These are phyloP conservation scores for Peronospora farinosa DNA, from an alignment of 352 stramenopile genomes.

Conservation along the genomic window DNA sequence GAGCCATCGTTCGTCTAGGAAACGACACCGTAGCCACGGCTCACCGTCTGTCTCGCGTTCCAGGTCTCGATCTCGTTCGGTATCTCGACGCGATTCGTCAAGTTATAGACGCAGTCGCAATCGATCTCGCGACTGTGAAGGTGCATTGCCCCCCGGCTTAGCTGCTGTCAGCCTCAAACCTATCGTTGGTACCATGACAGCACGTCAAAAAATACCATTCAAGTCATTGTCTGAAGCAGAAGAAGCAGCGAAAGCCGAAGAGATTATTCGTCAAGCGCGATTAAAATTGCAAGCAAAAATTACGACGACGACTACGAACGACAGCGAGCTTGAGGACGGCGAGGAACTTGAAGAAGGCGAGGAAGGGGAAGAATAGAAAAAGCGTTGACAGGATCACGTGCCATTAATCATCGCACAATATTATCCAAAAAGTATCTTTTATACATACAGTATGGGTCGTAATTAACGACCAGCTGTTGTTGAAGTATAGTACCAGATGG, in stretches of 20 bases:
- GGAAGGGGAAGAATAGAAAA: constrained; percentile 25
- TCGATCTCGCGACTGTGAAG: constrained; percentile 17
- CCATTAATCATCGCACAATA: background rate
- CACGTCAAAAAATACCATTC: constrained; percentile 9
- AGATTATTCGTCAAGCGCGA: constrained; percentile 63
- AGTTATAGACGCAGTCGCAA: constrained; percentile 19
- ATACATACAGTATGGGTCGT: background rate
- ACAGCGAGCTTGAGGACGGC: constrained; percentile 58
- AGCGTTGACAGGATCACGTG: background rate
- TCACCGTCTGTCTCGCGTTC: constrained; percentile 37
- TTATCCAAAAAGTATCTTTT: background rate
- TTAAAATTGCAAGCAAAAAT: constrained; percentile 49
- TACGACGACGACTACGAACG: constrained; percentile 18
- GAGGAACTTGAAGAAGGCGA: constrained; percentile 45
- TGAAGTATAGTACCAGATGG: background rate
- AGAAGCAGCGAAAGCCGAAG: constrained; percentile 49
- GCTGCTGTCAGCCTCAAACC: constrained; percentile 9
- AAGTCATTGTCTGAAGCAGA: constrained; percentile 32
- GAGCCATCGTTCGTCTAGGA: constrained; percentile 18
- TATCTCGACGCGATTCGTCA: constrained; percentile 16
- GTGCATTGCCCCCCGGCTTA: constrained; percentile 20
- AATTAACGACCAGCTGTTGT: background rate
- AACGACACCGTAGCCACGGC: constrained; percentile 23
- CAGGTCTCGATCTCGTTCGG: constrained; percentile 32
- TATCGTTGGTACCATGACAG: constrained; percentile 3